Conservation (phyloP, 83 land plant genomes). For the Picea abies region DNA sequence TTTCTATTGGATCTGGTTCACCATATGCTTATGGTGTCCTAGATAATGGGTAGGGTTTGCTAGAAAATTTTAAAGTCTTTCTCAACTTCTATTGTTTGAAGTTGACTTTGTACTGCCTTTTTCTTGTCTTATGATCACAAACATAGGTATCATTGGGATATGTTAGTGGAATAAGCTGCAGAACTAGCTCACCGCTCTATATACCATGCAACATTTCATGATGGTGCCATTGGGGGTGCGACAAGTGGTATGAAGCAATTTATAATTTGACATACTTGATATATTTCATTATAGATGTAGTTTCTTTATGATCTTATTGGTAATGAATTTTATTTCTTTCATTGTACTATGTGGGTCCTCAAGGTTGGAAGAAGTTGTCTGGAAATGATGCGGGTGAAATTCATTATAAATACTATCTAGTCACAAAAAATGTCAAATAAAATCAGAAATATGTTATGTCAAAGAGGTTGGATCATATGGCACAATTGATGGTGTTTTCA, state of each 20-base stretch:
- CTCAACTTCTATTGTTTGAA: conserved; percentile 23
- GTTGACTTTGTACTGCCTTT: conserved; percentile 48
- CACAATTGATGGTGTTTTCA: no score
- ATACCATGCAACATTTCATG: conserved; percentile 94
- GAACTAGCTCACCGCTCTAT: conserved; percentile 85
- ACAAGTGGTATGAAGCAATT: conserved; percentile 68
- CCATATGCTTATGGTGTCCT: conserved; percentile 94
- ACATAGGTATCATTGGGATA: conserved; percentile 65
- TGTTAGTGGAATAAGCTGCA: conserved; percentile 84
- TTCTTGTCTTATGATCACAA: not conserved
- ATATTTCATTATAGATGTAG: no score
- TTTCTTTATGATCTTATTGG: no score
- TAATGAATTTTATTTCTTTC: not conserved
- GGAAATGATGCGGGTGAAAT: conserved; percentile 95
- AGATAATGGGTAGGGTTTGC: conserved; percentile 71
- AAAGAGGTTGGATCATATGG: no score
- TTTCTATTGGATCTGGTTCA: conserved; percentile 96
- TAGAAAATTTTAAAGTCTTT: not conserved
- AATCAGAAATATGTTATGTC: no score
- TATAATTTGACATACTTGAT: no score
- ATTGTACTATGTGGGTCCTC: conserved; percentile 86
- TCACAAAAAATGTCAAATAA: conserved; percentile 19
- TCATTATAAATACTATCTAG: conserved; percentile 86
- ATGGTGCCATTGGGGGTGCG: conserved; percentile 98
- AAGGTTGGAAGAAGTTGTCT: conserved; percentile 90